A percentile compares a stretch with the other conserved stretches of the same genome.
Evolutionary conservation across 2,329 filamentous ascomycete genomes (phyloP).

Genomic region (Talaromyces atroroseus): DNA sequence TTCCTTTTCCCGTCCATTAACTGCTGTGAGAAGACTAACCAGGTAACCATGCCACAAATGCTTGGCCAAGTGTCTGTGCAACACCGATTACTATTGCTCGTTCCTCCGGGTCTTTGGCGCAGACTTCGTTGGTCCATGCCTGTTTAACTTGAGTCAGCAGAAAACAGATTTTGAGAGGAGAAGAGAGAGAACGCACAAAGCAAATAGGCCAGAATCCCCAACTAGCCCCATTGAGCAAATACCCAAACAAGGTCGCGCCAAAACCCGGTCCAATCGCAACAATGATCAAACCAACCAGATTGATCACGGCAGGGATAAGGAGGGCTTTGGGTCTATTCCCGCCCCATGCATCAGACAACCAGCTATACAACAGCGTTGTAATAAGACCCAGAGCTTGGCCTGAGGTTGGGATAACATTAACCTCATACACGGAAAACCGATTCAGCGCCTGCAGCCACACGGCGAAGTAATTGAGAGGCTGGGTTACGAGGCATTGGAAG

Average conservation of each 20-base stretch:
- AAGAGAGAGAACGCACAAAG: conserved; percentile 12
- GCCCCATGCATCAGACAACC: conserved; percentile 17
- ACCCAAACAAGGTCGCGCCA: conserved; percentile 19
- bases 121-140: conserved; percentile 17
- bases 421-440: conserved; percentile 18
- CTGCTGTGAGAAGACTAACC: conserved; percentile 3
- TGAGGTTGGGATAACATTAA: conserved; percentile 19
- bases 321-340: conserved; percentile 16
- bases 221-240: conserved; percentile 19
- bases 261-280: conserved; percentile 18
- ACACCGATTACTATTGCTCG: conserved; percentile 18
- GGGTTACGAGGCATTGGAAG: conserved; percentile 18
- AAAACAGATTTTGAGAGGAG: not conserved
- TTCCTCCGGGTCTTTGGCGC: conserved; percentile 23
- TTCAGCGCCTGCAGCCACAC: conserved; percentile 18
- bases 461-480: conserved; percentile 19
- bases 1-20: not conserved
- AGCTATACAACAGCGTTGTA: conserved; percentile 16
- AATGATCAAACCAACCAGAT: conserved; percentile 19
- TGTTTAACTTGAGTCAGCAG: not conserved
- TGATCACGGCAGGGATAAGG: conserved; percentile 17
- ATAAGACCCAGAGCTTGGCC: conserved; percentile 15
- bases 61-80: conserved; percentile 18
- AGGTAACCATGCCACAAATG: conserved; percentile 19
- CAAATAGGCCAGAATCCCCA: conserved; percentile 19